phyloP scores from a whole-genome alignment of 140 eudicot genomes.

The Senecio squalidus region DNA sequence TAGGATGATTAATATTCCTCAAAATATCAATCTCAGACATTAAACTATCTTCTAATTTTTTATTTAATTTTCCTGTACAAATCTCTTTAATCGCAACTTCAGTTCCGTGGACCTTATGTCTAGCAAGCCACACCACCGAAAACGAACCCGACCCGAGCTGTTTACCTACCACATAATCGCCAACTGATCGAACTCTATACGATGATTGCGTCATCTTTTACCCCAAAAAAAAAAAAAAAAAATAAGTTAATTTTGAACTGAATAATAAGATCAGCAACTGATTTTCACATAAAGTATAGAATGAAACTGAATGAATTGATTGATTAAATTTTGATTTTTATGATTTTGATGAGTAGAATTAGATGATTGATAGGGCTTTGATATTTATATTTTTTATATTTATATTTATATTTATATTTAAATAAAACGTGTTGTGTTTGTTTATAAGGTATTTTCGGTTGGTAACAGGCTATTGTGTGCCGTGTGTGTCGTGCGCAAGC shows the following conservation, averaged over 20 bases:
- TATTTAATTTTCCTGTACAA: constrained; percentile 45
- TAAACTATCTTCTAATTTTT: constrained; percentile 75
- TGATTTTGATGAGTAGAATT: constrained; percentile 10
- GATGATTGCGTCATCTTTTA: constrained; percentile 38
- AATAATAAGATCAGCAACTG: constrained; percentile 24
- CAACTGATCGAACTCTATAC: constrained; percentile 52
- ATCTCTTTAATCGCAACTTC: constrained; percentile 97
- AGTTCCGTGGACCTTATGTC: constrained; percentile 71
- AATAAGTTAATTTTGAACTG: not conserved
- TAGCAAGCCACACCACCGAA: constrained; percentile 82
- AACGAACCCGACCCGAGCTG: constrained; percentile 93
- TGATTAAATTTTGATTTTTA: constrained; percentile 16
- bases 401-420: constrained; percentile 5
- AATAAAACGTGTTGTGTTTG: not conserved
- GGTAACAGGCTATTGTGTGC: constrained; percentile 26
- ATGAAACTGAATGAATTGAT: not conserved
- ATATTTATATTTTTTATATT: too few species aligned
- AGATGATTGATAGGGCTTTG: too few species aligned
- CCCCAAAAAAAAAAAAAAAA: not conserved
- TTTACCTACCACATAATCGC: constrained; percentile 73
- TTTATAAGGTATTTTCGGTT: not conserved
- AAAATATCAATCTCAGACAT: constrained; percentile 86
- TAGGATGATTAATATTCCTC: constrained; percentile 69
- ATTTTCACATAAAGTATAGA: not conserved
- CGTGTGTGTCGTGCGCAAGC: constrained; percentile 29